Evolutionary conservation across 2,329 filamentous ascomycete genomes (phyloP).

Genomic region (Epichloe brachyelytri): DNA sequence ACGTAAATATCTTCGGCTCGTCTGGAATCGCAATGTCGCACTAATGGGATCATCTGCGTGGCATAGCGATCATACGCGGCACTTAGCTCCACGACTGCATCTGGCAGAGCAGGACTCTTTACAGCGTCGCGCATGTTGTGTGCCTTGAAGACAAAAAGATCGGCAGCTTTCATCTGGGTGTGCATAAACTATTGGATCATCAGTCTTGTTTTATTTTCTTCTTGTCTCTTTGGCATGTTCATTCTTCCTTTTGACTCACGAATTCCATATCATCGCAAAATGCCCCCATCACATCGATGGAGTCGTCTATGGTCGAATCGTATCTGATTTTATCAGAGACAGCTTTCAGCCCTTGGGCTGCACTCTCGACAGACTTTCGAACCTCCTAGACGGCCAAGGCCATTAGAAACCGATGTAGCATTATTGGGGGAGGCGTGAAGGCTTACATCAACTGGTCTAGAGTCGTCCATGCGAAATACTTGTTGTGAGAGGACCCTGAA

Average conservation of each 20-base stretch:
- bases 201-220: too few relatives aligned
- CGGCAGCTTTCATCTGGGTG: neutral
- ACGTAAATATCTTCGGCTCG: neutral
- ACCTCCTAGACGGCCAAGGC: neutral
- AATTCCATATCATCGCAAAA: constrained; percentile 1
- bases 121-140: neutral
- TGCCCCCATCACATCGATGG: neutral
- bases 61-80: neutral
- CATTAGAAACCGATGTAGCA: neutral
- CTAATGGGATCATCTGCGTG: neutral
- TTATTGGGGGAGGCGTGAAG: neutral
- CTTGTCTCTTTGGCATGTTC: neutral
- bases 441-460: neutral
- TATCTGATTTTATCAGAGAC: neutral
- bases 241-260: neutral
- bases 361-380: neutral
- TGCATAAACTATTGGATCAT: neutral
- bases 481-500: neutral
- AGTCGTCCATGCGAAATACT: neutral
- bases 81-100: neutral
- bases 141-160: constrained; percentile 1
- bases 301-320: neutral
- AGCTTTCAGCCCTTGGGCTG: neutral
- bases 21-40: neutral
- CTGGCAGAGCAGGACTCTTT: neutral